Evolutionary conservation across 306 rosid species (phyloP), one percentile per base, ranked within the genome.

Genomic region (Malus asiatica): DNA sequence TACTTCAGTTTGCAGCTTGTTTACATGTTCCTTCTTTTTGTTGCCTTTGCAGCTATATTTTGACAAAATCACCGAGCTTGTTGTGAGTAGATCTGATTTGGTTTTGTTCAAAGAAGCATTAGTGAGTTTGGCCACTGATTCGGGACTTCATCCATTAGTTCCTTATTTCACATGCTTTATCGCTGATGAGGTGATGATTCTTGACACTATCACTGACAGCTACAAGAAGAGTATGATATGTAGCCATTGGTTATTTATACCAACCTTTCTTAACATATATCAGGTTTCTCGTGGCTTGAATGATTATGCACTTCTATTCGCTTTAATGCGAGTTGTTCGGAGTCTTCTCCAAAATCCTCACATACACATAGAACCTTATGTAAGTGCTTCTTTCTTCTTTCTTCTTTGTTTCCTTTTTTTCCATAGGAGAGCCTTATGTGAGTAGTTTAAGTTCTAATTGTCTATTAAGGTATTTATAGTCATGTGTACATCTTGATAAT

Each of bases 71-170:
- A 95, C 87, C 19, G 93, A 84, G 75, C 84, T 92, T 79, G 80
- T 85, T 59, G 71, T 87, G 72, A 86, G 84, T 68, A 89, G 87
- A 86, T 85, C 97, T 38, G 83, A 82, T 32, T 81, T 93, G 66
- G 62, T 84, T 79, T 83, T 89, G 67, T 83, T 92, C 51, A 89
- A 91, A 84, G 86, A 88, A 87, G 97, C 93, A 55, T 52, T 92
- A 84, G 74, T 86, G 80, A 95, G 97, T 87, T 84, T 95, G 90
- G 87, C 98, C 63, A 86, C 96, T 6, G 97, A 92, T 83, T 87
- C 96, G 0, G 99, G 99, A 66, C 93, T 95, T 84, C 99, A 95
- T 86, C 97, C 97, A 69, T 83, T 95, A 75, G 90, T 92, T 87
- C 98, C 99, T 66, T 89, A 90, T 88, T 90, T 96, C 82, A 80